Evolutionary conservation across 2,329 filamentous ascomycete species (phyloP).

Genomic region (Exophiala aquamarina): DNA sequence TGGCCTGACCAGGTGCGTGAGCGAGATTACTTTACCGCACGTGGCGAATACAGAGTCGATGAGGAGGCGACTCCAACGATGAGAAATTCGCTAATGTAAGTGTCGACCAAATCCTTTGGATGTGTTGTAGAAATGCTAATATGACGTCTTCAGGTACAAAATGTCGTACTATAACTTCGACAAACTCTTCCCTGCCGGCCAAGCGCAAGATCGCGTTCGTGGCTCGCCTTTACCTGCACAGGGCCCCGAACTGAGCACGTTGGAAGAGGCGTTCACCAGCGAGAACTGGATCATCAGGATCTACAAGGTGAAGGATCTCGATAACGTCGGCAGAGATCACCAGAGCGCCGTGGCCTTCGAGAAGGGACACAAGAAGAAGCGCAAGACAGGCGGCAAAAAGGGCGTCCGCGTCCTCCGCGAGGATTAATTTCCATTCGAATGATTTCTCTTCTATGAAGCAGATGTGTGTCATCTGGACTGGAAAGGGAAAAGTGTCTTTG

Average conservation of each 20-base stretch:
- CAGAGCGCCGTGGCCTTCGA: slow-evolving; percentile 58
- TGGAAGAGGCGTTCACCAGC: slow-evolving; percentile 97
- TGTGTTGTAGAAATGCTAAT: slow-evolving; percentile 6
- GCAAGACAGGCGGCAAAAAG: slow-evolving; percentile 42
- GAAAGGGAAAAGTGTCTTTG: no score
- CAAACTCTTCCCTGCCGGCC: slow-evolving; percentile 83
- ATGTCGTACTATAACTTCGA: slow-evolving; percentile 99
- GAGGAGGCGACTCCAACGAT: slow-evolving; percentile 91
- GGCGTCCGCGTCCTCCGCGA: slow-evolving; percentile 45
- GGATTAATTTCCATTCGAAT: slow-evolving; percentile 40
- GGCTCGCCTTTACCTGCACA: slow-evolving; percentile 76
- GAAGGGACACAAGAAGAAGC: slow-evolving; percentile 54
- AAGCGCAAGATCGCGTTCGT: slow-evolving; percentile 88
- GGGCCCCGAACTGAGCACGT: slow-evolving; percentile 78
- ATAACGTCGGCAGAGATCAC: slow-evolving; percentile 92
- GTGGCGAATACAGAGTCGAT: slow-evolving; percentile 94
- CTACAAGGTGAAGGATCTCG: slow-evolving; percentile 99
- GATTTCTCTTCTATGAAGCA: slow-evolving; percentile 1
- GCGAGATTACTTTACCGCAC: slow-evolving; percentile 88
- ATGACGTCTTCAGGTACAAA: slow-evolving; percentile 74
- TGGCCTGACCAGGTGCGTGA: slow-evolving; percentile 99
- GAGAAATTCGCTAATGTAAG: slow-evolving; percentile 99
- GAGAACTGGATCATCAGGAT: slow-evolving; percentile 99
- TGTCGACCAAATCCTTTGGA: slow-evolving; percentile 24
- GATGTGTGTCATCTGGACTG: no score